phyloP scores from a whole-genome alignment of 768 basidiomycete species.

The Tylopilus plumbeoviolaceoides region DNA sequence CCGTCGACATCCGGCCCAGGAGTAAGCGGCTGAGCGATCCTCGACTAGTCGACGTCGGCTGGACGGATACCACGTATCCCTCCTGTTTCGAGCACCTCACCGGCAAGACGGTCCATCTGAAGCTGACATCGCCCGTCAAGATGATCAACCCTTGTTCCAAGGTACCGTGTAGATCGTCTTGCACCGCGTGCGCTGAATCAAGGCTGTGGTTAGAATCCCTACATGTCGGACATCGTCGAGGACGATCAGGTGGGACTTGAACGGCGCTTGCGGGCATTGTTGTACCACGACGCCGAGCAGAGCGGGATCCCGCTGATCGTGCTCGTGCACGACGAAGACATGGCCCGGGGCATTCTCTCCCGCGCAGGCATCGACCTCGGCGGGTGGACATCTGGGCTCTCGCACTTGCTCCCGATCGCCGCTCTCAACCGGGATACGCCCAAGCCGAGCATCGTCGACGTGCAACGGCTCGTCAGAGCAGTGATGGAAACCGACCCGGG shows the following conservation, averaged over 20 bases:
- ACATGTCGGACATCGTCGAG: slow-evolving; percentile 17
- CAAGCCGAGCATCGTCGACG: too few species aligned
- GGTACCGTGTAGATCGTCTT: slow-evolving; percentile 9
- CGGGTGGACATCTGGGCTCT: slow-evolving; percentile 40
- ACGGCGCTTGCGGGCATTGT: slow-evolving; percentile 15
- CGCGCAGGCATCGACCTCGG: slow-evolving; percentile 40
- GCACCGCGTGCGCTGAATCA: not conserved
- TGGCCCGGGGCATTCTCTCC: slow-evolving; percentile 37
- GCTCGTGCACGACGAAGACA: slow-evolving; percentile 42
- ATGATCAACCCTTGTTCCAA: slow-evolving; percentile 13
- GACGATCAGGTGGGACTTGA: slow-evolving; percentile 10
- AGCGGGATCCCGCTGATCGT: slow-evolving; percentile 38
- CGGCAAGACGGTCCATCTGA: slow-evolving; percentile 19
- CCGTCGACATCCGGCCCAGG: slow-evolving; percentile 30
- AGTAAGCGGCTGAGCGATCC: slow-evolving; percentile 31
- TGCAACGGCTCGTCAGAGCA: slow-evolving; percentile 26
- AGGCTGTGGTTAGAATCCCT: slow-evolving; percentile 6
- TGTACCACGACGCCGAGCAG: slow-evolving; percentile 18
- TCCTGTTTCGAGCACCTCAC: slow-evolving; percentile 18
- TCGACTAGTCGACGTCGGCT: slow-evolving; percentile 34
- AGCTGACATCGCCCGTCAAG: slow-evolving; percentile 4
- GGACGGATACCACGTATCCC: slow-evolving; percentile 37
- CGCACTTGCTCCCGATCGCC: slow-evolving; percentile 10
- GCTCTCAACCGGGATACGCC: not conserved
- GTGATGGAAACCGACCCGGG: slow-evolving; percentile 36